phyloP scores from a whole-genome alignment of 2,329 filamentous ascomycete genomes.

The Calonectria multiphialidica region DNA sequence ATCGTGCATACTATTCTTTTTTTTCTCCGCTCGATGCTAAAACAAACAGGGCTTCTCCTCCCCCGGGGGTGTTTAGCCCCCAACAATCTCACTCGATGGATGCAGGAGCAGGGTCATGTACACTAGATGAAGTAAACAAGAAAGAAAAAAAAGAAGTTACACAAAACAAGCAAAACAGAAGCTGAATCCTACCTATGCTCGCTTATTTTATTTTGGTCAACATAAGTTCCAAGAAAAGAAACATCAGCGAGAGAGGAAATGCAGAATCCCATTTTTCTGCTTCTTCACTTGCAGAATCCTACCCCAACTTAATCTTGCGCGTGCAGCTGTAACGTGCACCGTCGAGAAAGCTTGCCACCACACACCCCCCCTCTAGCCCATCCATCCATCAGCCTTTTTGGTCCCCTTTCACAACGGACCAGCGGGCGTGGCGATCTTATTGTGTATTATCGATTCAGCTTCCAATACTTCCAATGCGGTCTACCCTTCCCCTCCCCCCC shows the following conservation, averaged over 20 bases:
- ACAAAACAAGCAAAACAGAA: neutral
- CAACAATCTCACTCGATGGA: neutral
- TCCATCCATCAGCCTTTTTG: too few relatives aligned
- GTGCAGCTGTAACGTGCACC: neutral
- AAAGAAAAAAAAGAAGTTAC: neutral
- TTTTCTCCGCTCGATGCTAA: neutral
- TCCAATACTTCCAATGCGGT: neutral
- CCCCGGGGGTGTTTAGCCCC: neutral
- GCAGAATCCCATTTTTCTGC: neutral
- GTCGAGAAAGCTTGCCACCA: neutral
- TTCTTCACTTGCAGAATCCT: neutral
- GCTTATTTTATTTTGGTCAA: neutral
- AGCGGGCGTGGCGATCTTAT: neutral
- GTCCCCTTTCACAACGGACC: neutral
- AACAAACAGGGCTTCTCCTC: neutral
- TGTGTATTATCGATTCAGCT: neutral
- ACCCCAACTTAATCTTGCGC: slow-evolving; percentile 3
- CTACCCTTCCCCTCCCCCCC: too few relatives aligned
- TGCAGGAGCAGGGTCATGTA: neutral
- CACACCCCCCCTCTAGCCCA: too few relatives aligned
- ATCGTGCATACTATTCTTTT: neutral
- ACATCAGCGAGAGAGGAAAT: neutral
- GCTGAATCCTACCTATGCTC: neutral
- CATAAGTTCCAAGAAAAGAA: slow-evolving; percentile 12
- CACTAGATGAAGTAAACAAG: neutral